phyloP scores from a whole-genome alignment of 2,329 filamentous ascomycete species.

The Penicillium sp. region DNA sequence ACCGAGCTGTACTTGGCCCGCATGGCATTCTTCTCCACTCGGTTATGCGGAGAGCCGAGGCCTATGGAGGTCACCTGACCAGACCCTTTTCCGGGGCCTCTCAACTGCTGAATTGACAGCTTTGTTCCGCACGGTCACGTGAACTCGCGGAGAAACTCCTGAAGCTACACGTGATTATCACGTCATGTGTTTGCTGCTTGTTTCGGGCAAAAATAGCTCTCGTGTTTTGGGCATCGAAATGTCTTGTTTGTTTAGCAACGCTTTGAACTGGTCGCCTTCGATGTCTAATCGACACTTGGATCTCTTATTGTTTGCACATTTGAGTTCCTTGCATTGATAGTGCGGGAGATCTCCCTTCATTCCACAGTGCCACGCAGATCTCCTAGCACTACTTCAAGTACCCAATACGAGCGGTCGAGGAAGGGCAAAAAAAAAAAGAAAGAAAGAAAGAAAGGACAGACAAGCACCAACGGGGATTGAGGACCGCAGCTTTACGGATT shows the following conservation, averaged over 20 bases:
- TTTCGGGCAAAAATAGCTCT: constrained; percentile 9
- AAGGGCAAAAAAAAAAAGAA: constrained; percentile 1
- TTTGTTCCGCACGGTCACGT: constrained; percentile 2
- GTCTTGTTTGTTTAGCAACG: neutral
- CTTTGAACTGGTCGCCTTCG: neutral
- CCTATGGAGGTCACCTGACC: neutral
- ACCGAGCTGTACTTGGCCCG: neutral
- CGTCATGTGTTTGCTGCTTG: constrained; percentile 16
- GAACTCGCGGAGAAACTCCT: neutral
- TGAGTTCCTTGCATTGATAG: constrained; percentile 1
- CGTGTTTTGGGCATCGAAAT: neutral
- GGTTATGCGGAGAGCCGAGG: constrained; percentile 17
- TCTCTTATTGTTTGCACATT: neutral
- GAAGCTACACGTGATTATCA: constrained; percentile 10
- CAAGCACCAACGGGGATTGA: neutral
- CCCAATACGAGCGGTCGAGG: constrained; percentile 4
- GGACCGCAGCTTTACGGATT: neutral
- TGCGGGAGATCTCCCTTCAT: constrained; percentile 19
- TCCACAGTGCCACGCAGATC: constrained; percentile 17
- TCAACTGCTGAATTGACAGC: too few species aligned
- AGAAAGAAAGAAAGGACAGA: neutral
- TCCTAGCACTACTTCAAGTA: constrained; percentile 15
- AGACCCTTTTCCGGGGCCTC: too few species aligned
- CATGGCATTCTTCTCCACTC: constrained; percentile 13
- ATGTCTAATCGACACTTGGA: neutral